Evolutionary conservation across 1,139 yeast genomes (phyloP), one percentile per base, ranked within the genome.

Genomic region (Saccharomycopsis hybrid): DNA sequence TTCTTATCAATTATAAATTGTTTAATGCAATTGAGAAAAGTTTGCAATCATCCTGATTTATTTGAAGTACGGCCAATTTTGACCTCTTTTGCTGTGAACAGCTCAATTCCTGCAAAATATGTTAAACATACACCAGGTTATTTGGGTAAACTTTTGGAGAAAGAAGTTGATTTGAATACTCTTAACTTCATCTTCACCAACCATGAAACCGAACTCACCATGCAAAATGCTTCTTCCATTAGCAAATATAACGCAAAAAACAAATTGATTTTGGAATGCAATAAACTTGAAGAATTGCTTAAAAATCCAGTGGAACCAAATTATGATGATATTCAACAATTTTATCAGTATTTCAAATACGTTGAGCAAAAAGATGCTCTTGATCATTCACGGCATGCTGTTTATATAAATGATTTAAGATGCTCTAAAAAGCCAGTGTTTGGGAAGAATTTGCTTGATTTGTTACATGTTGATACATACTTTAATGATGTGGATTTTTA

Each of bases 11-110:
- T 94, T 61, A 90, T 94, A 60, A 94, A 94, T 61, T 92, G 98
- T 71, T 75, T 94, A 67, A 94, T 94, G 99, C 99, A 94, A 65
- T 72, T 94, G 60, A 79, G 99, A 59, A 94, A 94, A 65, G 98
- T 92, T 40, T 92, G 98, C 68, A 92, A 92, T 61, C 98, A 92
- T 67, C 98, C 98, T 0, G 97, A 94, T 67, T 69, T 94, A 55
- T 94, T 94, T 68, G 98, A 94, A 63, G 97, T 90, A 4, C 74
- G 98, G 53, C 98, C 97, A 0, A 86, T 94, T 59, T 79, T 87
- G 32, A 94, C 98, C 0, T 90, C 97, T 1, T 81, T 87, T 63
- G 85, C 94, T 0, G 71, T 88, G 70, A 78, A 78, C 2, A 72
- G 72, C 46, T 78, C 92, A 1, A 89, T 85, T 2, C 70, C 76